Base-by-base conservation (phyloP, 176 grass and related monocot species). In the Bromus sterilis region DNA sequence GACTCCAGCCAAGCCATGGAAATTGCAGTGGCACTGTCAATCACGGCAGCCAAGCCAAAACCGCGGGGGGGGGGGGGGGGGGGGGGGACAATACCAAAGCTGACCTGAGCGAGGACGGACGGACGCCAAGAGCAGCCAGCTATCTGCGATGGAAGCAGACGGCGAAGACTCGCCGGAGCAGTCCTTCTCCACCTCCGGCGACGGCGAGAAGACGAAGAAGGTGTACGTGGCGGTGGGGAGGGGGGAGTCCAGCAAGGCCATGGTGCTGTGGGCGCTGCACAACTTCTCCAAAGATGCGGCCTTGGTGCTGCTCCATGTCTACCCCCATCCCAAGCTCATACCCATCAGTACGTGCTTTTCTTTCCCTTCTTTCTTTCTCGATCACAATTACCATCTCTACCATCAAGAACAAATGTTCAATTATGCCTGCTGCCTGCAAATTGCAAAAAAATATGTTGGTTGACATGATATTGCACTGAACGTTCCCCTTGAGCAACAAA, bases 251-350 rank as follows among this genome's bases (percentile, higher is more conserved):
- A 88, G 58, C 49, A 88, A 66, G 75, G 46, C 23, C 20, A 82
- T 80, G 66, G 84, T 92, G 64, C 37, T 89, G 28, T 92, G 91
- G 91, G 84, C 82, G 64, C 80, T 89, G 42, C 84, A 89, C 56
- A 89, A 81, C 57, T 86, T 71, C 71, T 15, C 70, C 75, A n/a
- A 36, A 75, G 80, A 24, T 29, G 63, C 18, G 12, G 2, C 60
- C 76, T 77, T 92, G 10, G 87, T 92, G 46, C 73, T 93, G 66
- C 24, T 93, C 33, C 91, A 93, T 46, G 87, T 93, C 59, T 73
- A 84, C 75, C 65, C 78, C 25, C 59, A 68, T 29, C 67, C 87
- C 65, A 83, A 86, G 32, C 58, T 81, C 72, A 24, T 93, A 5
- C 72, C 71, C 37, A 12, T 87, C n/a, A 25, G 91, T 93, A 85